Evolutionary conservation across 2,329 filamentous ascomycete species (phyloP), one percentile per base, ranked within the genome.

Genomic region (Immersiporthe knoxdaviesiana): DNA sequence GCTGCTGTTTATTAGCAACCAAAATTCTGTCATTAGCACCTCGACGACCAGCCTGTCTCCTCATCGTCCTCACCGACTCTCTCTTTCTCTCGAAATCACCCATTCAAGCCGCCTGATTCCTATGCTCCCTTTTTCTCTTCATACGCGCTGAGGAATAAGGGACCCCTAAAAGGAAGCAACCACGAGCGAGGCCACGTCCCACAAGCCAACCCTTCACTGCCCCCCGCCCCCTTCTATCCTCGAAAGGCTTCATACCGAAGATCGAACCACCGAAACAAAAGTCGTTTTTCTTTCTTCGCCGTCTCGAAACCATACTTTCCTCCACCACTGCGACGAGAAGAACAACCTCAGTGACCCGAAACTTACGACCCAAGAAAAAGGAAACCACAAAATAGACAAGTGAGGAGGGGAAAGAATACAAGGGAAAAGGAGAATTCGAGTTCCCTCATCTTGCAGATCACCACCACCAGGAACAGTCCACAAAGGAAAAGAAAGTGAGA

Each of bases 21-120:
- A 63, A 63, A 68, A 50, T 10, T 66, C 69, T 62, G 62, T 60
- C 64, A 68, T 63, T 63, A 63, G 56, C 66, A 63, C 44, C 50
- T 54, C n/a, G 50, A 54, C 50, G 12, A 18, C 24, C 50, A 54
- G 50, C 50, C n/a, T 14, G 8, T 27, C n/a, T 54, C 50, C 11
- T 18, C 18, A 7, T 16, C 12, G 11, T 27, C 12, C 3, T 16
- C 24, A 14, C 24, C 50, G 50, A 18, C 11, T 35, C 8, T 35
- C 35, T 54, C 10, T 27, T 14, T 27, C 24, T 54, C n/a, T 2
- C n/a, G n/a, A n/a, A 3, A 54, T 24, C 50, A 27, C 14, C 52
- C 52, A 24, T 18, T 30, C 12, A 16, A 30, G 8, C 27, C 27
- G 24, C 32, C 12, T 30, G 52, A 30, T 3, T 14, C 47, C 2